Base-by-base conservation (phyloP, 345 rosid genomes). In the Triadica sebifera region DNA sequence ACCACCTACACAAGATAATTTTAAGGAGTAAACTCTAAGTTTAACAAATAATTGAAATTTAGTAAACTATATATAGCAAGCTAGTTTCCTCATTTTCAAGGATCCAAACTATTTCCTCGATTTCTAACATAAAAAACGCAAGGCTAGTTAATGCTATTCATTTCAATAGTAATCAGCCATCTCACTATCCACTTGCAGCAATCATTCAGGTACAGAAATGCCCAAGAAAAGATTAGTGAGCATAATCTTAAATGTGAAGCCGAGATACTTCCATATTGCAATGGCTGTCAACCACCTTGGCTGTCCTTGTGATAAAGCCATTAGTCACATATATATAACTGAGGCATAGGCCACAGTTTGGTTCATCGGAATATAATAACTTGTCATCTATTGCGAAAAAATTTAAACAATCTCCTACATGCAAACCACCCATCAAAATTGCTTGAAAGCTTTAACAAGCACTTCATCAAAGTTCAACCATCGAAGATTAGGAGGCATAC, bases 381-480 rank as follows among this genome's bases (percentile, higher is more conserved):
- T 29, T 24, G 38, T 58, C 13, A 10, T 25, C 37, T 20, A 52
- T 8, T 17, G 53, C 15, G 16, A 52, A 49, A 59, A 59, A 59
- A 59, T 73, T 37, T 19, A 38, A 39, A 6, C 12, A 73, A 22
- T 8, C 39, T 12, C 41, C 37, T 3, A 17, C 43, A 63, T 12
- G 9, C 58, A 50, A 13, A 63, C 51, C 63, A 16, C 59, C 49
- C 60, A 64, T 34, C 9, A 56, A 43, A 65, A 65, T 24, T 29
- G 51, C 62, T 53, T 22, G 25, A 17, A 60, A 73, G 70, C 76
- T 73, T 62, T 52, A 52, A 29, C n/a, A 52, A 53, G 41, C 65
- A 55, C 29, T 41, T 74, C 71, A 74, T 29, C 34, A 29, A 53
- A 55, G 12, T 25, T 67, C 63, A 74, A 29, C 64, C 29, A 25